Percentiles rank a stretch among this genome's conserved stretches.
Evolutionary conservation across 2,329 filamentous ascomycete genomes (phyloP).

Genomic region (Aureobasidium namibiae): DNA sequence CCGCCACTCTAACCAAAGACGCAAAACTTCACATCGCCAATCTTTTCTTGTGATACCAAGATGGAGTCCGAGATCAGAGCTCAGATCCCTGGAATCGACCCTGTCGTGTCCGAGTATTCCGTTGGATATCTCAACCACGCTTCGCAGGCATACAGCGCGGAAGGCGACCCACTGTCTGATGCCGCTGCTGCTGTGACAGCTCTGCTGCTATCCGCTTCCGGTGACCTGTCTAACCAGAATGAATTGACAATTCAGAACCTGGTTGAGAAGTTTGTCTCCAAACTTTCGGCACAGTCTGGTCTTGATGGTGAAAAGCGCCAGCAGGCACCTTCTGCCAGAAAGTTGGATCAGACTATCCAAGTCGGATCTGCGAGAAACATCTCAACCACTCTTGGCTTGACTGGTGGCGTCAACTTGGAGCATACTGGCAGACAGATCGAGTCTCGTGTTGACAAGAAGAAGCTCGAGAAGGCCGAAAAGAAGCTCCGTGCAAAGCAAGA

Average conservation of each 20-base stretch:
- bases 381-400: constrained; percentile 86
- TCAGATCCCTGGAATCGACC: constrained; percentile 28
- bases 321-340: constrained; percentile 68
- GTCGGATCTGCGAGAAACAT: constrained; percentile 92
- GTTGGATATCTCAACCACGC: constrained; percentile 92
- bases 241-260: constrained; percentile 73
- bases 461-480: constrained; percentile 94
- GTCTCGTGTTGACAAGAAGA: constrained; percentile 96
- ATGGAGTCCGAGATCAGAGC: constrained; percentile 32
- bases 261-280: constrained; percentile 82
- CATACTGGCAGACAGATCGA: constrained; percentile 90
- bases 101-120: constrained; percentile 31
- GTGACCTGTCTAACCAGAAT: constrained; percentile 62
- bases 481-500: constrained; percentile 98
- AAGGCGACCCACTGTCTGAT: constrained; percentile 72
- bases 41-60: not conserved
- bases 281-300: constrained; percentile 66
- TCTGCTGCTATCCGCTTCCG: constrained; percentile 86
- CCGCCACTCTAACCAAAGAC: constrained; percentile 9
- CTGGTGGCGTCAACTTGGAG: constrained; percentile 82
- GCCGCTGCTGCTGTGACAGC: constrained; percentile 80
- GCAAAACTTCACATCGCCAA: constrained; percentile 2
- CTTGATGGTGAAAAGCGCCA: constrained; percentile 57
- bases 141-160: constrained; percentile 70
- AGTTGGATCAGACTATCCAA: constrained; percentile 89